These are phyloP conservation scores for Diutina catenulata DNA, from an alignment of 1,139 yeast species.

Conservation along the genomic window DNA sequence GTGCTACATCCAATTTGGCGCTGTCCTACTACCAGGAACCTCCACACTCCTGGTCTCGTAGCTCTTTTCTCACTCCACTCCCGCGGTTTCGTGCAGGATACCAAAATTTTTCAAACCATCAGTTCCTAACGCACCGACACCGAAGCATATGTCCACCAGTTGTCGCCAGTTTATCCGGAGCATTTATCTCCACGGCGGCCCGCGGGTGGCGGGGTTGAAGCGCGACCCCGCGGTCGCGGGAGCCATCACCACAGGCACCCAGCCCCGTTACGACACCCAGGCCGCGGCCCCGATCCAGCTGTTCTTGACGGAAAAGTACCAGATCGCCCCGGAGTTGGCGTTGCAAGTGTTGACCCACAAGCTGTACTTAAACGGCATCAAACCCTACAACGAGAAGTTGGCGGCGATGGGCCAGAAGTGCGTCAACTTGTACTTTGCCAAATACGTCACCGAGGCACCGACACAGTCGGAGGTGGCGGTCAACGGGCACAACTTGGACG, in stretches of 20 bases:
- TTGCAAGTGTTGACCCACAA: slow-evolving; percentile 84
- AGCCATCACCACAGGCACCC: slow-evolving; percentile 45
- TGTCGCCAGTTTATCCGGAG: slow-evolving; percentile 9
- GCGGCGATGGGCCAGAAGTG: slow-evolving; percentile 69
- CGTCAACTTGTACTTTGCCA: slow-evolving; percentile 47
- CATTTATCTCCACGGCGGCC: slow-evolving; percentile 38
- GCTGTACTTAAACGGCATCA: slow-evolving; percentile 83
- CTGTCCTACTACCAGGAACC: no score
- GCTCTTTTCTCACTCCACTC: no score
- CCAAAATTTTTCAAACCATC: slow-evolving; percentile 2
- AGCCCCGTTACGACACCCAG: slow-evolving; percentile 46
- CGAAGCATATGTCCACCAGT: slow-evolving; percentile 6
- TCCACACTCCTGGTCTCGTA: no score
- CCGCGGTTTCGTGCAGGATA: no score
- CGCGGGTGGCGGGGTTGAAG: slow-evolving; percentile 61
- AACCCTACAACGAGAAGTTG: slow-evolving; percentile 81
- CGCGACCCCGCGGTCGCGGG: slow-evolving; percentile 61
- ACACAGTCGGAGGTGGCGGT: slow-evolving; percentile 26
- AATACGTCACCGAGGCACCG: slow-evolving; percentile 31
- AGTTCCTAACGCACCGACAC: neutral
- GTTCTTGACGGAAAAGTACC: slow-evolving; percentile 31
- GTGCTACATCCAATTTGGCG: no score
- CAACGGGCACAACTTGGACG: slow-evolving; percentile 50
- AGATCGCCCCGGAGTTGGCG: slow-evolving; percentile 42
- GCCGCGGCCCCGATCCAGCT: slow-evolving; percentile 31